Evolutionary conservation across 768 basidiomycete genomes (phyloP), one percentile per base, ranked within the genome.

Genomic region (Candolleomyces eurysporus): DNA sequence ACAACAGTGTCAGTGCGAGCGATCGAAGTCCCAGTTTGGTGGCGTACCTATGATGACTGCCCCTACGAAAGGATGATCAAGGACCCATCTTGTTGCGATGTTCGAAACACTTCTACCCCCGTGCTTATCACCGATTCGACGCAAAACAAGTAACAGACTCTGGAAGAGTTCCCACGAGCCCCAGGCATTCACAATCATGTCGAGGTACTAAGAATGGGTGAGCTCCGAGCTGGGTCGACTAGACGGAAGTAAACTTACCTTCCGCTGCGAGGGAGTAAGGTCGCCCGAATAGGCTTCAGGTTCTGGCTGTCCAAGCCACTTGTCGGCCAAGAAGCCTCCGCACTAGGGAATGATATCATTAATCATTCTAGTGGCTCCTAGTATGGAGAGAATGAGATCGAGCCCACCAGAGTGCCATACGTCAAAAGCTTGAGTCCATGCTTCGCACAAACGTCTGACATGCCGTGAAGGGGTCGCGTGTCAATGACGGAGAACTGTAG

Each of bases 191-290:
- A 87, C 67, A 64, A 92, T 91, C 78, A 91, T 84, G 65, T 92
- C 91, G 52, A 91, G 85, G 70, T 92, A 92, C 91, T 92, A 53
- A 43, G 43, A 45, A 59, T 58, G 53, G 64, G 31, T 59, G 19
- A 56, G 60, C 5, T 50, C 50, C 55, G 58, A 22, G 32, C 36
- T 36, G 57, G 36, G 52, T 55, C 49, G 48, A 30, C 42, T 36
- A 32, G 45, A 19, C 9, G 9, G 21, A 19, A 46, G n/a, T 45
- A 19, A 30, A 31, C 46, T 68, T 68, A 83, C 90, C 83, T 92
- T 92, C 66, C 91, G 81, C 70, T 92, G 90, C 7, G 91, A 92
- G 2, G 91, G 91, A 0, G 89, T 92, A 63, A 92, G 74, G 53
- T 79, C 74, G 39, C 82, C 80, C 13, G 80, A 77, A 65, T 92